A percentile compares a stretch with the other conserved stretches of the same genome.
phyloP scores from a whole-genome alignment of 345 rosid genomes.

The Salix viminalis region DNA sequence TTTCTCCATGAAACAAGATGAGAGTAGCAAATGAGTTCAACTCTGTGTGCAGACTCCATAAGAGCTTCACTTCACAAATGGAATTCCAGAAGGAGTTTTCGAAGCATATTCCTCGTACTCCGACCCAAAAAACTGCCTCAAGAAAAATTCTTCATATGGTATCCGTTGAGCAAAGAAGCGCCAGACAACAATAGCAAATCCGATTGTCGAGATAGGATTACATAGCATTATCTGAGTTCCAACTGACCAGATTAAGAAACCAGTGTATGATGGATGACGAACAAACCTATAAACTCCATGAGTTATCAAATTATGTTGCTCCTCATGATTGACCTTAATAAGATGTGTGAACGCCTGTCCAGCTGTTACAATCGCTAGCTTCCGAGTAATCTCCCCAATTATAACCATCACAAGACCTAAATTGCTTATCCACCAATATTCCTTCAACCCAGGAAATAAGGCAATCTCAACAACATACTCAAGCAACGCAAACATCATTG shows the following conservation, averaged over 20 bases:
- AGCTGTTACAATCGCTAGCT: constrained; percentile 61
- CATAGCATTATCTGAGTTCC: constrained; percentile 79
- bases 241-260: constrained; percentile 66
- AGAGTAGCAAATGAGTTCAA: not conserved
- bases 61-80: constrained; percentile 46
- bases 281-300: constrained; percentile 48
- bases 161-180: constrained; percentile 53
- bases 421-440: constrained; percentile 58
- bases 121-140: constrained; percentile 60
- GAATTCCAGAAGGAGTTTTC: constrained; percentile 59
- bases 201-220: constrained; percentile 54
- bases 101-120: constrained; percentile 49
- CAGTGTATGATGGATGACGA: constrained; percentile 67
- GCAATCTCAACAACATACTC: constrained; percentile 46
- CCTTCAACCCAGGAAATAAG: constrained; percentile 53
- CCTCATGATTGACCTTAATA: constrained; percentile 47
- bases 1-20: not conserved
- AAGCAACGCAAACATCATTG: constrained; percentile 49
- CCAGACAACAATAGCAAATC: constrained; percentile 61
- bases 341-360: constrained; percentile 69
- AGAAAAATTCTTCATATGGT: constrained; percentile 62
- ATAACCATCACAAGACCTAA: constrained; percentile 48
- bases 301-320: constrained; percentile 56
- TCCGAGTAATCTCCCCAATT: constrained; percentile 53
- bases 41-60: not conserved